phyloP scores from a whole-genome alignment of 1,284 basidiomycete genomes.

The Malassezia japonica region DNA sequence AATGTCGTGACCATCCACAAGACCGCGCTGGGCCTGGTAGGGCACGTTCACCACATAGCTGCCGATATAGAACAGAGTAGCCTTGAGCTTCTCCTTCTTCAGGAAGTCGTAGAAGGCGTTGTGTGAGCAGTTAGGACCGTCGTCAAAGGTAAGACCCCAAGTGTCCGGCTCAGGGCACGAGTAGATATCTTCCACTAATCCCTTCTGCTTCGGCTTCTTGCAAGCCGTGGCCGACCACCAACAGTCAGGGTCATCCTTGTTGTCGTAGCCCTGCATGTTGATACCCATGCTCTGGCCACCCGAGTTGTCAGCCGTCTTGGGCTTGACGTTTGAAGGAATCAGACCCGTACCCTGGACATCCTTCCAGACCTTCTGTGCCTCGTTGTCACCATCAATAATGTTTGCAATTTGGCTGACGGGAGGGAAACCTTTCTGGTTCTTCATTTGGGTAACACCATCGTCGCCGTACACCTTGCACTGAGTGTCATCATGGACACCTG shows the following conservation, averaged over 20 bases:
- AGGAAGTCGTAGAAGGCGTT: conserved; percentile 22
- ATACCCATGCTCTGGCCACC: neutral
- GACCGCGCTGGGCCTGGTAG: conserved; percentile 51
- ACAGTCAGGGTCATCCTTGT: conserved; percentile 30
- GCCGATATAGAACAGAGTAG: conserved; percentile 28
- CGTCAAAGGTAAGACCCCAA: conserved; percentile 30
- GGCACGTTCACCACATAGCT: conserved; percentile 51
- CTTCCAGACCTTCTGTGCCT: conserved; percentile 41
- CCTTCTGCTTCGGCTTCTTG: conserved; percentile 36
- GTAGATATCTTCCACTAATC: conserved; percentile 46
- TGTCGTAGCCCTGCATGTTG: conserved; percentile 9
- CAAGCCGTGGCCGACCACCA: conserved; percentile 36
- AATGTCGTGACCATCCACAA: conserved; percentile 22
- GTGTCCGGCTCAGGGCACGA: conserved; percentile 50
- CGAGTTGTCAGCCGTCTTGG: neutral
- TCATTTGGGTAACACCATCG: conserved; percentile 27
- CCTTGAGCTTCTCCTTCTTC: conserved; percentile 13
- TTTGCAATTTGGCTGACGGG: conserved; percentile 47
- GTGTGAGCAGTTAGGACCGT: conserved; percentile 36
- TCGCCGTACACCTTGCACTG: conserved; percentile 30
- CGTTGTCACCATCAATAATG: conserved; percentile 48
- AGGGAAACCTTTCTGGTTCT: conserved; percentile 22
- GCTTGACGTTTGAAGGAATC: conserved; percentile 42
- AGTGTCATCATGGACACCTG: conserved; percentile 15
- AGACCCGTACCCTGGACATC: conserved; percentile 39